Evolutionary conservation across 192 early-diverging fungal genomes (phyloP).

Genomic region (Gigaspora rosea): DNA sequence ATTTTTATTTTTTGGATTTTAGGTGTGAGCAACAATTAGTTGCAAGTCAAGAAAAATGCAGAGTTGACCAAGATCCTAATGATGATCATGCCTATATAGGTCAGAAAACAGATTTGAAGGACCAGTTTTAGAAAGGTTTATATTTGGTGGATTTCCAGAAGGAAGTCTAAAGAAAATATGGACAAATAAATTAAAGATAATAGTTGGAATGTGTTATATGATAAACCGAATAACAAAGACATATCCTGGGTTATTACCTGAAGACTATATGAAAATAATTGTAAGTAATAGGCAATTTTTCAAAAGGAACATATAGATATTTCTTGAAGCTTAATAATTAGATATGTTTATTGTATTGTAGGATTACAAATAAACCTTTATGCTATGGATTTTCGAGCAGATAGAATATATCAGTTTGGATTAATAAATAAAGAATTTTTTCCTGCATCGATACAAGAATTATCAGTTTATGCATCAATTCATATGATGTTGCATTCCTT

Average conservation of each 20-base stretch:
- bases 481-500: conserved; percentile 29
- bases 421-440: conserved; percentile 28
- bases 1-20: background rate
- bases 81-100: background rate
- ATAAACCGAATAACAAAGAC: conserved; percentile 32
- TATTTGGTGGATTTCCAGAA: conserved; percentile 25
- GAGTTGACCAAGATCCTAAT: conserved; percentile 9
- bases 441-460: conserved; percentile 14
- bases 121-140: conserved; percentile 24
- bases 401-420: conserved; percentile 24
- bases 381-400: conserved; percentile 24
- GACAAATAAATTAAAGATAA: conserved; percentile 24
- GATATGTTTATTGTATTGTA: conserved; percentile 11
- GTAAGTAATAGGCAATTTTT: conserved; percentile 28
- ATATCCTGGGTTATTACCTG: conserved; percentile 7
- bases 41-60: background rate
- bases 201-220: conserved; percentile 28
- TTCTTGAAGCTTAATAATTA: background rate
- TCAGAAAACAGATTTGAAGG: conserved; percentile 26
- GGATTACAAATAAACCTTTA: conserved; percentile 31
- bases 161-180: conserved; percentile 23
- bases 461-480: conserved; percentile 10
- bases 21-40: conserved; percentile 7
- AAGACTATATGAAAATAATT: conserved; percentile 29
- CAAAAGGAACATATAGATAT: conserved; percentile 1